Percentiles rank a stretch among this genome's conserved stretches.
These are phyloP conservation scores for Fusarium continuum DNA, from an alignment of 2,329 filamentous ascomycete species.

Conservation along the genomic window DNA sequence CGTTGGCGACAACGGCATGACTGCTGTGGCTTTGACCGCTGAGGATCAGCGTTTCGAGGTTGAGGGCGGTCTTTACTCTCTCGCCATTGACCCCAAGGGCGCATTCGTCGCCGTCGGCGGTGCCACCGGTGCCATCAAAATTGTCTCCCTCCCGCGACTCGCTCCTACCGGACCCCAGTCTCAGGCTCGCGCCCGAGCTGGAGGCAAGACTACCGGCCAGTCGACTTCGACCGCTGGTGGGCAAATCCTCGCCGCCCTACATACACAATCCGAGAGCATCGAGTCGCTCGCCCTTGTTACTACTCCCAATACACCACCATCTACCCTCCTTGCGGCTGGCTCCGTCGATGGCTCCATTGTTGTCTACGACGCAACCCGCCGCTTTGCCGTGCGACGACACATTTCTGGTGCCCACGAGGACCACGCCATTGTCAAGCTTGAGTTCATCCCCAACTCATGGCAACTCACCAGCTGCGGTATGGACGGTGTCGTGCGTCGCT, in stretches of 20 bases:
- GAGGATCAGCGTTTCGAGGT: constrained; percentile 91
- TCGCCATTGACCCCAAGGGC: constrained; percentile 83
- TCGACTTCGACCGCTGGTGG: constrained; percentile 55
- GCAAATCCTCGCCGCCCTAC: constrained; percentile 80
- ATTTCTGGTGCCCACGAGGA: constrained; percentile 86
- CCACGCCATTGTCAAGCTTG: constrained; percentile 91
- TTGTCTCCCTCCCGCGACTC: constrained; percentile 82
- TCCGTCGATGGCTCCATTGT: constrained; percentile 82
- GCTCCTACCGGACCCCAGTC: constrained; percentile 40
- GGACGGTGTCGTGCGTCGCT: constrained; percentile 89
- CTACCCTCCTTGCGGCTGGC: constrained; percentile 68
- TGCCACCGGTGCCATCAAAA: constrained; percentile 83
- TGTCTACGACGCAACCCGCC: constrained; percentile 85
- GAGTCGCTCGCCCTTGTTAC: constrained; percentile 75
- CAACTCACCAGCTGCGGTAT: constrained; percentile 88
- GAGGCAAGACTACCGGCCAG: constrained; percentile 47
- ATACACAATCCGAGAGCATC: constrained; percentile 78
- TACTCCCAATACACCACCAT: constrained; percentile 54
- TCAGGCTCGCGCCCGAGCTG: constrained; percentile 40
- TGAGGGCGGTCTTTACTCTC: constrained; percentile 88
- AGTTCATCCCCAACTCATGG: constrained; percentile 77
- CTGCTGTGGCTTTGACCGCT: constrained; percentile 79
- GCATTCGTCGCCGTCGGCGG: constrained; percentile 87
- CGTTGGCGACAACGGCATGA: constrained; percentile 62
- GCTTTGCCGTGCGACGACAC: constrained; percentile 85